These are phyloP conservation scores for Sporothrix mexicana DNA, from an alignment of 2,329 filamentous ascomycete species.

Conservation along the genomic window DNA sequence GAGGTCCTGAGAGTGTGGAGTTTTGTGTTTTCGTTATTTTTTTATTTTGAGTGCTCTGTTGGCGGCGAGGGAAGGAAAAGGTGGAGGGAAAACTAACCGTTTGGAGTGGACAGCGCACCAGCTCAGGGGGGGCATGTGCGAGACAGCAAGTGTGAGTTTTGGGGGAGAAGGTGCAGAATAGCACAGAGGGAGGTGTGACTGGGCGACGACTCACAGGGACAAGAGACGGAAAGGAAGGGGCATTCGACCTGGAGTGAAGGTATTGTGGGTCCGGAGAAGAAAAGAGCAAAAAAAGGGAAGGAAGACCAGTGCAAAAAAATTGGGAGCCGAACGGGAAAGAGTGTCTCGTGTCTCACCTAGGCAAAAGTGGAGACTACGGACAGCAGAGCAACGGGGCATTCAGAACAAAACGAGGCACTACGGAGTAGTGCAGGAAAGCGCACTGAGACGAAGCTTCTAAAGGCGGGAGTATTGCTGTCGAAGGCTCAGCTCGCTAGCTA, in stretches of 20 bases:
- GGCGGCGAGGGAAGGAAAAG: constrained; percentile 26
- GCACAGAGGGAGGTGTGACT: neutral
- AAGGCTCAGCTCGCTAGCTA: too few relatives aligned
- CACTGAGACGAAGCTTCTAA: neutral
- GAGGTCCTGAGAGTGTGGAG: constrained; percentile 20
- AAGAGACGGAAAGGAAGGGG: constrained; percentile 1
- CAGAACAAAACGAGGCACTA: neutral
- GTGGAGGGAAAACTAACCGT: constrained; percentile 30
- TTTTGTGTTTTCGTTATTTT: constrained; percentile 27
- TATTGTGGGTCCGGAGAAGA: constrained; percentile 3
- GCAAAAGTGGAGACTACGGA: constrained; percentile 19
- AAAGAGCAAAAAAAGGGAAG: constrained; percentile 26
- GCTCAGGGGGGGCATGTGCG: constrained; percentile 9
- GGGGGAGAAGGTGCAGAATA: neutral
- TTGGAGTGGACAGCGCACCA: constrained; percentile 7
- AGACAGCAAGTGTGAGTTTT: neutral
- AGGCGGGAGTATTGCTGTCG: too few relatives aligned
- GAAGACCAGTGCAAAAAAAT: constrained; percentile 14
- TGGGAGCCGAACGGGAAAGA: constrained; percentile 31
- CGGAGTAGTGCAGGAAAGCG: neutral
- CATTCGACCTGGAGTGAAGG: neutral
- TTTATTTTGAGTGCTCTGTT: constrained; percentile 27
- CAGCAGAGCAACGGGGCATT: constrained; percentile 3
- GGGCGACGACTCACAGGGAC: constrained; percentile 17
- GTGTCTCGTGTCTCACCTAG: constrained; percentile 33